A percentile compares a stretch with the other conserved stretches of the same genome.
These are phyloP conservation scores for Candida sp. DNA, from an alignment of 1,139 yeast genomes.

Conservation along the genomic window DNA sequence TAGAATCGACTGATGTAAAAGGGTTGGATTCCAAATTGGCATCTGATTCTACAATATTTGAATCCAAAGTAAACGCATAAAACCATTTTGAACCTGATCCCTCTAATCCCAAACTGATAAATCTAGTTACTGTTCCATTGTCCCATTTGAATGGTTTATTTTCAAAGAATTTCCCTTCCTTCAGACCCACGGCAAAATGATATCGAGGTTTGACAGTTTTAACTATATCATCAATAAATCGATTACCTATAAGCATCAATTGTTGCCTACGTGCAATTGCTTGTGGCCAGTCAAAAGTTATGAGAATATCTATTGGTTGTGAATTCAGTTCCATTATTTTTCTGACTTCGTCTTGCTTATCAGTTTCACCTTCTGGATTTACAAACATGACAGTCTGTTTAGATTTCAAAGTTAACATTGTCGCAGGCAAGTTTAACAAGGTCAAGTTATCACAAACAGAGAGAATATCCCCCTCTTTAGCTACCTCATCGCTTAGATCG, in stretches of 20 bases:
- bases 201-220: conserved; percentile 52
- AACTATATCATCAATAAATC: conserved; percentile 45
- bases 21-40: conserved; percentile 34
- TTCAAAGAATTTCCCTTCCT: conserved; percentile 50
- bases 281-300: conserved; percentile 62
- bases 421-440: conserved; percentile 19
- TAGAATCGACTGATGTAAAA: conserved; percentile 14
- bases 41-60: conserved; percentile 8
- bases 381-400: conserved; percentile 50
- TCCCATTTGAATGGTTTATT: conserved; percentile 58
- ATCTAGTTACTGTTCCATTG: conserved; percentile 44
- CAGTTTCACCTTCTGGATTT: conserved; percentile 22
- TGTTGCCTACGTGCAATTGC: conserved; percentile 37
- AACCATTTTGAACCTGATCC: conserved; percentile 65
- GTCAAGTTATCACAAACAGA: conserved; percentile 16
- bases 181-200: conserved; percentile 57
- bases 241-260: conserved; percentile 33
- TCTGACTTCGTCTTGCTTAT: conserved; percentile 10
- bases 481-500: conserved; percentile 10
- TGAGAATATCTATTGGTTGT: conserved; percentile 46
- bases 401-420: conserved; percentile 34
- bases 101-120: conserved; percentile 60
- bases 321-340: background rate
- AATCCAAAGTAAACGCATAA: conserved; percentile 57
- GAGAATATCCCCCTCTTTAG: conserved; percentile 10